These are phyloP conservation scores for Podosphaera aphanis DNA, from an alignment of 2,329 filamentous ascomycete species.

Conservation along the genomic window DNA sequence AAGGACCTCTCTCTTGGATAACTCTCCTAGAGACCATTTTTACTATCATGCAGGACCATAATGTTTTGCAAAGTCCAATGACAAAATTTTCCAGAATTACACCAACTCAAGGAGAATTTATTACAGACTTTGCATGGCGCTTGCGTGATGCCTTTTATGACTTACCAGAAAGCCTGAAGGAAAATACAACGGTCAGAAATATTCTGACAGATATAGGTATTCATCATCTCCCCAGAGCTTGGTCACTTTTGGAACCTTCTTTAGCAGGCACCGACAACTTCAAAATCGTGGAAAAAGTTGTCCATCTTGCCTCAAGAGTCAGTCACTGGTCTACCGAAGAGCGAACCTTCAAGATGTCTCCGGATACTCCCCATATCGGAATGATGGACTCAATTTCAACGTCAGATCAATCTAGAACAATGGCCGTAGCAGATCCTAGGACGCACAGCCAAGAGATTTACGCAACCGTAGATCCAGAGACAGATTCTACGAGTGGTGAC, in stretches of 20 bases:
- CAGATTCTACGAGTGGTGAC: not conserved
- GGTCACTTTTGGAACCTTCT: not conserved
- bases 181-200: not conserved
- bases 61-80: not conserved
- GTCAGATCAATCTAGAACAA: not conserved
- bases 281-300: not conserved
- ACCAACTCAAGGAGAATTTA: not conserved
- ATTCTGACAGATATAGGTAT: not conserved
- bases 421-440: not conserved
- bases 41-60: not conserved
- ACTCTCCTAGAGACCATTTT: not conserved
- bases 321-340: not conserved
- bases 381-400: not conserved
- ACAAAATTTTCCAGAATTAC: not conserved
- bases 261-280: not conserved
- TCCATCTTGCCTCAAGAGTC: not conserved
- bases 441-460: not conserved
- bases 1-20: not conserved
- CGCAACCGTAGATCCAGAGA: not conserved
- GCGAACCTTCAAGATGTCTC: not conserved
- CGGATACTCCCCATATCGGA: not conserved
- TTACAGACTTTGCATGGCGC: not conserved
- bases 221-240: not conserved
- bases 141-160: not conserved
- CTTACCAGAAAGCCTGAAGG: not conserved